These are phyloP conservation scores for Populus tremula DNA, from an alignment of 345 rosid species.

Conservation along the genomic window DNA sequence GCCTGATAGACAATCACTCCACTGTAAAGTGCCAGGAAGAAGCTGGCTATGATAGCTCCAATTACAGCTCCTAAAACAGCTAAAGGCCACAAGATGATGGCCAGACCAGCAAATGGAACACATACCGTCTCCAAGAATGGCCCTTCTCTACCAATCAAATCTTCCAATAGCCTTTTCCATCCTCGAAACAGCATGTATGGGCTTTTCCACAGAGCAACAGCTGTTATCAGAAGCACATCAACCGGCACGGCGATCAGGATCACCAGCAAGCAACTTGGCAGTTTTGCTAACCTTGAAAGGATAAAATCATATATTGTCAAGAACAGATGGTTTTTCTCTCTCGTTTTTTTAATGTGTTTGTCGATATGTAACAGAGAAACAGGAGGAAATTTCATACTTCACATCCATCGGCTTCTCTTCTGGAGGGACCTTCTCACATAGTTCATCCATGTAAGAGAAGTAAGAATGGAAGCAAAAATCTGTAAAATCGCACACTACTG, in stretches of 20 bases:
- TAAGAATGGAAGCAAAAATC: conserved; percentile 93
- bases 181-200: conserved; percentile 81
- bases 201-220: conserved; percentile 71
- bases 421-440: conserved; percentile 47
- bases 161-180: conserved; percentile 85
- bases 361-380: not conserved
- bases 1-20: conserved; percentile 81
- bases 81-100: conserved; percentile 79
- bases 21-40: conserved; percentile 64
- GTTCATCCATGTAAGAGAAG: conserved; percentile 85
- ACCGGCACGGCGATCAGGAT: conserved; percentile 59
- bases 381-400: conserved; percentile 35
- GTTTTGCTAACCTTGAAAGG: conserved; percentile 45
- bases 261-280: conserved; percentile 67
- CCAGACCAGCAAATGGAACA: conserved; percentile 87
- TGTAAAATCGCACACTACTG: conserved; percentile 58
- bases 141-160: conserved; percentile 84
- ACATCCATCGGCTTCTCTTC: conserved; percentile 60
- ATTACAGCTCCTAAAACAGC: conserved; percentile 63
- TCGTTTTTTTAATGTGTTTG: not conserved
- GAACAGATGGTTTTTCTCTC: not conserved
- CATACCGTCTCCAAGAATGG: conserved; percentile 84
- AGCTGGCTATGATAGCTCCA: conserved; percentile 58
- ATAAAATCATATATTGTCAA: not conserved
- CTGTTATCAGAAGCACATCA: conserved; percentile 55